Conservation (phyloP, 1,284 basidiomycete genomes). For the Leccinum griseonigrum region DNA sequence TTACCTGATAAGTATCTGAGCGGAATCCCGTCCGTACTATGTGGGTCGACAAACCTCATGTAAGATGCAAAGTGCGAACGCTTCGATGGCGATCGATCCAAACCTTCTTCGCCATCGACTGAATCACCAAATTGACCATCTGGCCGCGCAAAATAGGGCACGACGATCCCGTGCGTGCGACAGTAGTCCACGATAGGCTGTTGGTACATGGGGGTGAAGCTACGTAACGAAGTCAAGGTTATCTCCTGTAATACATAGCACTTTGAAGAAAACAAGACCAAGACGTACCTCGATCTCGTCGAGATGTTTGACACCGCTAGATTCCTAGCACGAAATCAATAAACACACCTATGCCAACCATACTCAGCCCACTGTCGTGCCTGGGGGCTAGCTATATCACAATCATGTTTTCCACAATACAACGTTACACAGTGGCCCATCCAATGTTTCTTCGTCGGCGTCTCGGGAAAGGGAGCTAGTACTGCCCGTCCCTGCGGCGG, state of each 20-base stretch:
- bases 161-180: slow-evolving; percentile 58
- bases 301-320: slow-evolving; percentile 73
- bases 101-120: slow-evolving; percentile 57
- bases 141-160: slow-evolving; percentile 59
- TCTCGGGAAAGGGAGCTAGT: slow-evolving; percentile 18
- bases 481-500: too few species aligned
- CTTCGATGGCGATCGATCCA: slow-evolving; percentile 6
- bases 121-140: slow-evolving; percentile 54
- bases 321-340: background rate
- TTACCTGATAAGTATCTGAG: slow-evolving; percentile 82
- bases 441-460: slow-evolving; percentile 30
- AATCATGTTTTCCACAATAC: too few species aligned
- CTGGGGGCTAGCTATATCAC: too few species aligned
- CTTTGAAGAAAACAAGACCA: slow-evolving; percentile 2
- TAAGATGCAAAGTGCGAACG: slow-evolving; percentile 1
- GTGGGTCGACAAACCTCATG: background rate
- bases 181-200: slow-evolving; percentile 83
- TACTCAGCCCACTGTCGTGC: too few species aligned
- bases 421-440: background rate
- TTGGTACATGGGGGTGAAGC: slow-evolving; percentile 83
- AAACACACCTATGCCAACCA: background rate
- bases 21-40: slow-evolving; percentile 50
- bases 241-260: background rate
- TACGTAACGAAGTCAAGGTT: slow-evolving; percentile 28
- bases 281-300: slow-evolving; percentile 71